Conservation (phyloP, 768 basidiomycete species). For the Cystofilobasidium macerans region DNA sequence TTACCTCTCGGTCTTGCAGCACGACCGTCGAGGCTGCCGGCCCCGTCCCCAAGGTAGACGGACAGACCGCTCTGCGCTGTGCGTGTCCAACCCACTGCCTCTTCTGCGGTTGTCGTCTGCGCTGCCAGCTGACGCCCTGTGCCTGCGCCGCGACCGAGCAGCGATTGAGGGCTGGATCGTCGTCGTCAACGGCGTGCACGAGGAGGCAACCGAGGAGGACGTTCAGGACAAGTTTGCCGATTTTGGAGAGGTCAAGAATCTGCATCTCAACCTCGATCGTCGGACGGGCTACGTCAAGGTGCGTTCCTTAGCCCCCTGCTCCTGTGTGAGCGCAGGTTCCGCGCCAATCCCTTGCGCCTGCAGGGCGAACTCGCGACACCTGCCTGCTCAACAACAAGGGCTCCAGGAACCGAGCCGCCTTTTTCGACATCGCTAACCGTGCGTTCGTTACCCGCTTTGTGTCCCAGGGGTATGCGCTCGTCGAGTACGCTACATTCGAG, state of each 20-base stretch:
- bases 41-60: background rate
- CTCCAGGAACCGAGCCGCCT: too few species aligned
- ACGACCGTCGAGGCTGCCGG: background rate
- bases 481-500: conserved; percentile 90
- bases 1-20: background rate
- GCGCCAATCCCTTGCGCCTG: too few species aligned
- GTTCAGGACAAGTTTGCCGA: conserved; percentile 92
- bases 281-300: conserved; percentile 99
- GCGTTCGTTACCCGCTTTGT: background rate
- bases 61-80: background rate
- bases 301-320: conserved; percentile 27
- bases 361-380: too few species aligned
- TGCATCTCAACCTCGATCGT: conserved; percentile 91
- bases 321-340: too few species aligned
- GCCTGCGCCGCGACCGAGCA: conserved; percentile 37
- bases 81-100: background rate
- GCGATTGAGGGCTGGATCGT: conserved; percentile 99
- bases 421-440: background rate
- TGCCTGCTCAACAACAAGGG: background rate
- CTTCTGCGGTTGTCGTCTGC: background rate
- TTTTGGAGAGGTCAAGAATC: conserved; percentile 93
- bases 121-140: background rate
- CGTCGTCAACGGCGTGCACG: conserved; percentile 88
- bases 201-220: conserved; percentile 97
- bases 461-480: conserved; percentile 81